Evolutionary conservation across 108 stramenopile species (phyloP).

Genomic region (Pseudonitzschia multiseries): DNA sequence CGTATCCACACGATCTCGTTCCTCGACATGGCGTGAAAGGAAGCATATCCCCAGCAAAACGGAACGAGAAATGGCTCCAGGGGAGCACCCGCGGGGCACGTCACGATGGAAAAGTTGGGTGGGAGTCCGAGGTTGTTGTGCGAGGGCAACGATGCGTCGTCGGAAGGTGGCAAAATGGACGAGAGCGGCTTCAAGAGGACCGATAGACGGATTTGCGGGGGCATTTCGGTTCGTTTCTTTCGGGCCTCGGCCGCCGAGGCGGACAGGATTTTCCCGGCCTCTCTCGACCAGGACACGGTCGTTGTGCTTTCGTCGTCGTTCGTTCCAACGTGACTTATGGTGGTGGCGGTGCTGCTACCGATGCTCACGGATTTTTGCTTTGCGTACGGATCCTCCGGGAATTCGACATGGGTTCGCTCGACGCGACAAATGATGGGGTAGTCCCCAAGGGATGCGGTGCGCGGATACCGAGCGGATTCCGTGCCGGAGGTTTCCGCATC

Average conservation of each 20-base stretch:
- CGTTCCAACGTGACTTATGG: too few species aligned
- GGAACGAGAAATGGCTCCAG: slow-evolving; percentile 47
- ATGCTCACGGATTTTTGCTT: slow-evolving; percentile 25
- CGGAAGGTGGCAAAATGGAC: slow-evolving; percentile 25
- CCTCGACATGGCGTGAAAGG: slow-evolving; percentile 24
- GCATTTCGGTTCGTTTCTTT: slow-evolving; percentile 2
- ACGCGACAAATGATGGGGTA: slow-evolving; percentile 62
- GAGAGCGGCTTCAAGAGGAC: slow-evolving; percentile 45
- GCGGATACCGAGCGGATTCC: too few species aligned
- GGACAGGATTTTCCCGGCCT: neutral
- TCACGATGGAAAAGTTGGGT: slow-evolving; percentile 43
- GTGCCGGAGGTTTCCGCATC: too few species aligned
- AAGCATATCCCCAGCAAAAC: slow-evolving; percentile 46
- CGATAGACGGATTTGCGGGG: slow-evolving; percentile 29
- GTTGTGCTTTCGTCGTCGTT: neutral
- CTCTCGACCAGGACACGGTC: neutral
- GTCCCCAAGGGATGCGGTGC: neutral
- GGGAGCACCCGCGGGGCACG: slow-evolving; percentile 23
- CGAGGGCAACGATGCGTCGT: neutral
- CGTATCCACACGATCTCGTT: slow-evolving; percentile 26
- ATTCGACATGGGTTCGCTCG: slow-evolving; percentile 50
- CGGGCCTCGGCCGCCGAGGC: slow-evolving; percentile 7
- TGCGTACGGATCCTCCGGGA: slow-evolving; percentile 45
- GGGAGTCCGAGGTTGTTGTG: slow-evolving; percentile 19
- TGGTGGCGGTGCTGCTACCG: neutral